Percentiles rank a stretch among this genome's conserved stretches.
phyloP scores from a whole-genome alignment of 257 asterid species.

The Haberlea rhodopensis region DNA sequence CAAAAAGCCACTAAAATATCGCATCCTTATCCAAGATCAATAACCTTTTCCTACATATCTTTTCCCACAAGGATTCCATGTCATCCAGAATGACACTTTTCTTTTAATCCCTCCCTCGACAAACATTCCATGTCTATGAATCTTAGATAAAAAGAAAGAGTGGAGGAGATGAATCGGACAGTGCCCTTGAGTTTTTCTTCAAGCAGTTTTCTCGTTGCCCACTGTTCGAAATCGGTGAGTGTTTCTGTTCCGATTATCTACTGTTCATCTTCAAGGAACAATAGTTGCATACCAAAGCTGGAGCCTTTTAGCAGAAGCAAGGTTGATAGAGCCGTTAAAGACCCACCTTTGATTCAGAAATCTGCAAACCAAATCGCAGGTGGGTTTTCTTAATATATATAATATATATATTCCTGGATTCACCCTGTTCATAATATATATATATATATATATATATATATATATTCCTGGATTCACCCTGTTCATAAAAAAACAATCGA shows the following conservation, averaged over 20 bases:
- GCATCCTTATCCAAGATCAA: constrained; percentile 54
- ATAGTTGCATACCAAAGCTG: constrained; percentile 62
- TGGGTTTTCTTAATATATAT: no score
- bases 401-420: no score
- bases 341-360: constrained; percentile 85
- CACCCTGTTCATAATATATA: background rate
- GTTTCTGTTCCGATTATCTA: constrained; percentile 27
- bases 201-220: constrained; percentile 24
- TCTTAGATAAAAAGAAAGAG: background rate
- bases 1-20: constrained; percentile 26
- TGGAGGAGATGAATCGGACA: constrained; percentile 41
- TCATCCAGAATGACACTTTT: no score
- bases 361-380: constrained; percentile 77
- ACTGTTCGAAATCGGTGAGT: constrained; percentile 26
- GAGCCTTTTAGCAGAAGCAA: constrained; percentile 89
- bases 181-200: constrained; percentile 37
- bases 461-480: no score
- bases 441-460: no score
- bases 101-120: no score
- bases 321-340: constrained; percentile 61
- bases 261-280: constrained; percentile 53
- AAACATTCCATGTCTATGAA: no score
- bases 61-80: background rate
- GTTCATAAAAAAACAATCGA: no score
- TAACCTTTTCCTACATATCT: background rate